Evolutionary conservation across 192 early-diverging fungal genomes (phyloP).

Genomic region (Diversispora eburnea): DNA sequence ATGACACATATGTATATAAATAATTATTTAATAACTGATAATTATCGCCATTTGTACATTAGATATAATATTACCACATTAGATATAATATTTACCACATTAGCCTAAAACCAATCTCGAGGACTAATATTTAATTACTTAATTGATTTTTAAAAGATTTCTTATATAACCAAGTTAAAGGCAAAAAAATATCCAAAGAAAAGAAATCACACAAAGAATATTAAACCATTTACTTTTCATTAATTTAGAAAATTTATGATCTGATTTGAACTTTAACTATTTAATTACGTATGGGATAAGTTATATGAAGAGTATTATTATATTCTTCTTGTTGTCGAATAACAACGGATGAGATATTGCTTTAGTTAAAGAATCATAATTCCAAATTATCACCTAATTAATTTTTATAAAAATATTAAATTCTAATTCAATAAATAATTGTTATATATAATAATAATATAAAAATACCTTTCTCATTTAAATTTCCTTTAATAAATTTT

Average conservation of each 20-base stretch:
- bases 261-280: slow-evolving; percentile 30
- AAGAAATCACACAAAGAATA: slow-evolving; percentile 31
- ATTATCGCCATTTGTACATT: not conserved
- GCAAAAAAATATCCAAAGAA: slow-evolving; percentile 36
- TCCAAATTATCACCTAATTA: slow-evolving; percentile 31
- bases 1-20: too few relatives aligned
- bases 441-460: not conserved
- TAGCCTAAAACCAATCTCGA: slow-evolving; percentile 27
- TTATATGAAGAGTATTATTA: slow-evolving; percentile 35
- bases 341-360: slow-evolving; percentile 35
- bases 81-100: not conserved
- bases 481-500: slow-evolving; percentile 40
- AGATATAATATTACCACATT: slow-evolving; percentile 3
- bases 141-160: slow-evolving; percentile 33
- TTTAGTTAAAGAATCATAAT: slow-evolving; percentile 38
- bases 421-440: slow-evolving; percentile 20
- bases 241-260: slow-evolving; percentile 33
- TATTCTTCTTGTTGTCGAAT: slow-evolving; percentile 36
- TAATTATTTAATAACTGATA: too few relatives aligned
- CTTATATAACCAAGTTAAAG: slow-evolving; percentile 33
- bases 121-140: slow-evolving; percentile 34
- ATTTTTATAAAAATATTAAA: not conserved
- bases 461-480: slow-evolving; percentile 37
- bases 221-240: slow-evolving; percentile 31
- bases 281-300: slow-evolving; percentile 36